These are phyloP conservation scores for Cinnamomum micranthum DNA, from an alignment of 164 flowering plant species.

Conservation along the genomic window DNA sequence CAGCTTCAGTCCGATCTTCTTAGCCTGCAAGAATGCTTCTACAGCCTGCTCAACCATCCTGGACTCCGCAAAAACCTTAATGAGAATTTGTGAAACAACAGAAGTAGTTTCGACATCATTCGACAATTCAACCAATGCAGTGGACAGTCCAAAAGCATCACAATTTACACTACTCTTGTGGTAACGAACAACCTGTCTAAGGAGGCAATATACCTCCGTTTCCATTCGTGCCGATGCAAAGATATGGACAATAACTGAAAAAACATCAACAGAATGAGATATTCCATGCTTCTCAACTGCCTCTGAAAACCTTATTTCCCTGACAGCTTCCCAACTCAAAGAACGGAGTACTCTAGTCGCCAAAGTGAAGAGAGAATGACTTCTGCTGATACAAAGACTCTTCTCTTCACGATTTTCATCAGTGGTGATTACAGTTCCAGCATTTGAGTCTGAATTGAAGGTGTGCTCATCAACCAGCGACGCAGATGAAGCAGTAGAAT, in stretches of 20 bases:
- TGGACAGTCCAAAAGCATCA: slow-evolving; percentile 27
- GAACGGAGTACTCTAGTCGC: slow-evolving; percentile 40
- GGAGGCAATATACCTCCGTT: slow-evolving; percentile 33
- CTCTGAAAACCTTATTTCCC: slow-evolving; percentile 25
- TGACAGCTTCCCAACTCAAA: slow-evolving; percentile 37
- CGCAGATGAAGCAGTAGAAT: slow-evolving; percentile 13
- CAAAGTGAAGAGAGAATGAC: slow-evolving; percentile 21
- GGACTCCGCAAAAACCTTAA: slow-evolving; percentile 46
- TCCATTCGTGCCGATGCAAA: slow-evolving; percentile 44
- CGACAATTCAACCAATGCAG: slow-evolving; percentile 24
- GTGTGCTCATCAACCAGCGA: slow-evolving; percentile 11
- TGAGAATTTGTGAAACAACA: slow-evolving; percentile 34
- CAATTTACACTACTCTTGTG: slow-evolving; percentile 18
- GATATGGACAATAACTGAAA: slow-evolving; percentile 33
- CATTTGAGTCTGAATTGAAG: slow-evolving; percentile 5
- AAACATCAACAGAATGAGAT: slow-evolving; percentile 33
- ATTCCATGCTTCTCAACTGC: slow-evolving; percentile 35
- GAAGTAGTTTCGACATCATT: slow-evolving; percentile 8
- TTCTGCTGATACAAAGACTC: background rate
- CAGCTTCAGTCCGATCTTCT: slow-evolving; percentile 27
- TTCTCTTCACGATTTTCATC: background rate
- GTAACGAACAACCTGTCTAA: slow-evolving; percentile 40
- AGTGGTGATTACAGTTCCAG: background rate
- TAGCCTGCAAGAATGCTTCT: slow-evolving; percentile 35
- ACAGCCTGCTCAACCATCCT: slow-evolving; percentile 46